A percentile compares a stretch with the other conserved stretches of the same genome.
Evolutionary conservation across 1,139 yeast genomes (phyloP).

Genomic region (Candida labiduridarum): DNA sequence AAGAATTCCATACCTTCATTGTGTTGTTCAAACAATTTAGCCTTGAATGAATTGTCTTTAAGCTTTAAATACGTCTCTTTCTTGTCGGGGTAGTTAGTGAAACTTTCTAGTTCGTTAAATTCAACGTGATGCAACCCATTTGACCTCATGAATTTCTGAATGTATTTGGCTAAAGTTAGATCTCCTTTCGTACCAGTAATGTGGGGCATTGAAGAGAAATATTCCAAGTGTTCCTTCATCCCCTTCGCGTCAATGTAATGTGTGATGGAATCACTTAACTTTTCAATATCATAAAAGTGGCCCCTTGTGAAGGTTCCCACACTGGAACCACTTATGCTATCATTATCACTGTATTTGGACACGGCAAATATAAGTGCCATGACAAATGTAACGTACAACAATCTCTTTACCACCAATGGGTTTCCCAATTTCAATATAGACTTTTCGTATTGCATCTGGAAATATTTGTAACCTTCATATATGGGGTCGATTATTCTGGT

Average conservation of each 20-base stretch:
- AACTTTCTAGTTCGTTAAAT: conserved; percentile 53
- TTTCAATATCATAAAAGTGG: conserved; percentile 61
- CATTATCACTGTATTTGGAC: conserved; percentile 55
- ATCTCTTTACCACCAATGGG: conserved; percentile 79
- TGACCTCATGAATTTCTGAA: conserved; percentile 57
- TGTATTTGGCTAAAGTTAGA: conserved; percentile 64
- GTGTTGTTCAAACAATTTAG: conserved; percentile 39
- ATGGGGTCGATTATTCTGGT: conserved; percentile 67
- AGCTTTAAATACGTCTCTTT: conserved; percentile 33
- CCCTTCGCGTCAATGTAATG: conserved; percentile 55
- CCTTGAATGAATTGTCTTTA: conserved; percentile 37
- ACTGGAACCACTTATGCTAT: conserved; percentile 44
- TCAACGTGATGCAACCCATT: conserved; percentile 58
- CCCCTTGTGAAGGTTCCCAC: conserved; percentile 48
- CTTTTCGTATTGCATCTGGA: conserved; percentile 54
- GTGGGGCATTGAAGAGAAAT: conserved; percentile 83
- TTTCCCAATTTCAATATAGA: conserved; percentile 71
- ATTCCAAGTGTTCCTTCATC: conserved; percentile 72
- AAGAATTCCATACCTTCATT: conserved; percentile 38
- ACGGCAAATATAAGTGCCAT: conserved; percentile 59
- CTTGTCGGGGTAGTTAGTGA: conserved; percentile 55
- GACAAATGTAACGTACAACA: conserved; percentile 68
- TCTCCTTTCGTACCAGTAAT: conserved; percentile 89
- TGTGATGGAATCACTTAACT: conserved; percentile 50
- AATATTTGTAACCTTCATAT: conserved; percentile 54